Base-by-base conservation (phyloP, 1,284 basidiomycete genomes). In the Trichosporon faecale region DNA sequence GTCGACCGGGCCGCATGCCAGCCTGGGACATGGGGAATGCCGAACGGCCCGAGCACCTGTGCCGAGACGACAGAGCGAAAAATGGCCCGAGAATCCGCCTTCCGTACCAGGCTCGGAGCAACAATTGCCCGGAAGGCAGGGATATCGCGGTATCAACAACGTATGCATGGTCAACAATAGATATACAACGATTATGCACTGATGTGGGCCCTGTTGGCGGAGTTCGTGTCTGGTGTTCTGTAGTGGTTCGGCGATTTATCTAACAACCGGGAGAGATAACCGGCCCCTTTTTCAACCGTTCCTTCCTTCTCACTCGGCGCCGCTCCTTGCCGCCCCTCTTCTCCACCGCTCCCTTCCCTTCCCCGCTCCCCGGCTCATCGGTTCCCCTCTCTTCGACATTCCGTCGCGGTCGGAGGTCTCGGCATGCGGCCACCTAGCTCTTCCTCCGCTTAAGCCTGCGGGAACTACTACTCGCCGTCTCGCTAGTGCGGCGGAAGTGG, bases 1-100 rank as follows among this genome's bases (percentile, higher is more conserved):
- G 52, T 12, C 18, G 1, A 11, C 25, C 52, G 52, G 52, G 27
- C 52, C 52, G 52, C 11, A 14, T 49, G 46, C n/a, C n/a, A n/a
- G n/a, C n/a, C n/a, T n/a, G 35, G 35, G 35, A 3, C 35, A 16
- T 16, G 40, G 40, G 40, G 40, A 14, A 16, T 27, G 52, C 52
- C 52, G 52, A 57, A 57, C 16, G 52, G 52, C 52, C 52, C 52
- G 52, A 27, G 52, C 23, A 16, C n/a, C 40, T 6, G 35, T 25
- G n/a, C 23, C 23, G 35, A 18, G 25, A 63, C 27, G n/a, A n/a
- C n/a, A n/a, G 40, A 16, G 46, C 46, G 25, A 40, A 52, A 23
- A 66, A 66, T 66, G 65, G 44, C 44, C 65, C 65, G 65, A 44
- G 40, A 37, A 35, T 35, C 33, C 33, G 37, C 12, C 37, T 4